phyloP scores from a whole-genome alignment of 2,329 filamentous ascomycete genomes.

The Claviceps monticola region DNA sequence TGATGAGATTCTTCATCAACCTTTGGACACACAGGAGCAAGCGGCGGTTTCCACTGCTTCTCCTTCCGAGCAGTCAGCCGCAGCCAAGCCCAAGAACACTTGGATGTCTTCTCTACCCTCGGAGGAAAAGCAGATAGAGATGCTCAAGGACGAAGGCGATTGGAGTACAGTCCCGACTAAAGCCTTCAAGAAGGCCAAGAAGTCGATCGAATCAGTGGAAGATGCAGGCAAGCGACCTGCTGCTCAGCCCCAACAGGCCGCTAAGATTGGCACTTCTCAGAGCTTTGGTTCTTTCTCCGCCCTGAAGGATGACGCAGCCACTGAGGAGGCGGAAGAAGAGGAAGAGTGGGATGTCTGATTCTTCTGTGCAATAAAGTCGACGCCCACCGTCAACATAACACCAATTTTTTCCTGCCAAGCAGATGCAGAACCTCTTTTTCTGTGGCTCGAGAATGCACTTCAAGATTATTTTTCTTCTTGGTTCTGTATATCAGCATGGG shows the following conservation, averaged over 20 bases:
- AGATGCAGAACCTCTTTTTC: neutral
- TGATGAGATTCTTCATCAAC: conserved; percentile 23
- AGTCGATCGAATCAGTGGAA: conserved; percentile 21
- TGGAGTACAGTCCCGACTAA: conserved; percentile 47
- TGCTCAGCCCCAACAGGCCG: conserved; percentile 18
- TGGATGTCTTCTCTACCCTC: conserved; percentile 41
- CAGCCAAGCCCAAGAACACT: conserved; percentile 21
- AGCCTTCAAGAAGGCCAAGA: conserved; percentile 30
- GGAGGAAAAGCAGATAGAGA: conserved; percentile 49
- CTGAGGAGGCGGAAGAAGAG: conserved; percentile 31
- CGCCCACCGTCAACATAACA: neutral
- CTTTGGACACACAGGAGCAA: conserved; percentile 45
- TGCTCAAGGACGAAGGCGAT: conserved; percentile 35
- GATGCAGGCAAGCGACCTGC: conserved; percentile 18
- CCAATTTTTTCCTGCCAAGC: neutral
- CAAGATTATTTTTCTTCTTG: neutral
- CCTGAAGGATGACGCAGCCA: conserved; percentile 26
- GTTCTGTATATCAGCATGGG: conserved; percentile 3
- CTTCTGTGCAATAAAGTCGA: neutral
- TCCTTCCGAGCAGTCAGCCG: conserved; percentile 19
- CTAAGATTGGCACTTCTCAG: conserved; percentile 20
- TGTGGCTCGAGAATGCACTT: neutral
- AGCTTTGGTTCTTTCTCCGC: conserved; percentile 36
- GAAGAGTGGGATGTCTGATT: conserved; percentile 39
- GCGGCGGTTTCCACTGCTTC: conserved; percentile 11